phyloP scores from a whole-genome alignment of 139 green algal species.

The Nannochloris sp. region DNA sequence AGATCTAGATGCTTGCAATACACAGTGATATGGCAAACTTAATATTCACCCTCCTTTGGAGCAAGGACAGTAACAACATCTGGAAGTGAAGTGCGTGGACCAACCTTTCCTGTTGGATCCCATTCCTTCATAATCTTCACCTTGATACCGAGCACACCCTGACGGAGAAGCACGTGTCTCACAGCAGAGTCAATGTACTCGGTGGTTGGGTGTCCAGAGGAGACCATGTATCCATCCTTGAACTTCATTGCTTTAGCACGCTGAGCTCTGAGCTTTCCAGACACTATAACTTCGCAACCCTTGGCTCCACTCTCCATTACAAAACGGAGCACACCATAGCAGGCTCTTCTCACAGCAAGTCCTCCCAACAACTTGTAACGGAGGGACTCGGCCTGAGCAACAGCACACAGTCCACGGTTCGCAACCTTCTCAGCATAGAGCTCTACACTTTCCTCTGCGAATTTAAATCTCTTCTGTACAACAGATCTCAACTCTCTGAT shows the following conservation, averaged over 20 bases:
- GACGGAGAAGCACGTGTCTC: constrained; percentile 93
- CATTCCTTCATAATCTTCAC: constrained; percentile 97
- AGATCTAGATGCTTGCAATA: too few species aligned
- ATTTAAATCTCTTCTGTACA: constrained; percentile 99
- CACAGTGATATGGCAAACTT: neutral
- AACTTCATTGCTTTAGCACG: constrained; percentile 99
- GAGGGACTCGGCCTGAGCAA: constrained; percentile 97
- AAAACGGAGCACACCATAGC: constrained; percentile 99
- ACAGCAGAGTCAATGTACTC: constrained; percentile 94
- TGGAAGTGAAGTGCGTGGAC: constrained; percentile 85
- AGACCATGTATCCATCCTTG: constrained; percentile 96
- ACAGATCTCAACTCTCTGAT: constrained; percentile 97
- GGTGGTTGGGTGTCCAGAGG: constrained; percentile 68
- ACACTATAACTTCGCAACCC: constrained; percentile 98
- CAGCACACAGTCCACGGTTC: constrained; percentile 95
- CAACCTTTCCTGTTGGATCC: constrained; percentile 90
- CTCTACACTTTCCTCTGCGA: constrained; percentile 89
- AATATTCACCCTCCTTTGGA: constrained; percentile 76
- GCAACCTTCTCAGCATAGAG: constrained; percentile 98
- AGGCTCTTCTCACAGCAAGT: constrained; percentile 92
- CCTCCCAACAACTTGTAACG: constrained; percentile 99
- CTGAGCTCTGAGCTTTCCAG: constrained; percentile 92
- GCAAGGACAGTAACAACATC: constrained; percentile 88
- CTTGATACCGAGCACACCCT: constrained; percentile 96
- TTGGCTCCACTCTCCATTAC: constrained; percentile 99